These are phyloP conservation scores for Phytophthora europaea DNA, from an alignment of 352 stramenopile species.

Conservation along the genomic window DNA sequence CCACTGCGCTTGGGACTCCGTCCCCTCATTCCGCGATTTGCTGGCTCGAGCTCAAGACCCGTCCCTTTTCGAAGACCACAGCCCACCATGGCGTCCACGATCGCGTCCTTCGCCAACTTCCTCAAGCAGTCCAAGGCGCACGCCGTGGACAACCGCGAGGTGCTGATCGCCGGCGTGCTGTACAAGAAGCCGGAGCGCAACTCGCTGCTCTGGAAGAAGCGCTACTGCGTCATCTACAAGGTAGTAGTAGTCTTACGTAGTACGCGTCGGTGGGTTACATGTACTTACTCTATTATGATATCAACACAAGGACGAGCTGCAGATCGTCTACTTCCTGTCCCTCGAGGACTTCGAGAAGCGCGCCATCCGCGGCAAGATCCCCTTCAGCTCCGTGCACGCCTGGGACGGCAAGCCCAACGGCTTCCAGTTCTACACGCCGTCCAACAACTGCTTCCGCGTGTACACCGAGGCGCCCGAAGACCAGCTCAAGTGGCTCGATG, in stretches of 20 bases:
- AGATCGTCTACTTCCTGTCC: conserved; percentile 87
- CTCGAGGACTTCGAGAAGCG: conserved; percentile 79
- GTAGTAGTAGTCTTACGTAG: no score
- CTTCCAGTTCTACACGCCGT: conserved; percentile 90
- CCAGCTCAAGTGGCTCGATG: conserved; percentile 70
- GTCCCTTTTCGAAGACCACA: conserved; percentile 1
- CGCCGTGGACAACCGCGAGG: conserved; percentile 51
- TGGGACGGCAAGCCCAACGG: conserved; percentile 90
- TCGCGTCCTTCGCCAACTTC: conserved; percentile 67
- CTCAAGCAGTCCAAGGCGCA: conserved; percentile 59
- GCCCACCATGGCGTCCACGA: conserved; percentile 33
- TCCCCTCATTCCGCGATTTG: conserved; percentile 42
- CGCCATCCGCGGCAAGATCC: conserved; percentile 85
- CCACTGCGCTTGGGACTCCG: conserved; percentile 10
- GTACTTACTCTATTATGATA: no score
- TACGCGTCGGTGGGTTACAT: no score
- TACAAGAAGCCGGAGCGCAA: conserved; percentile 90
- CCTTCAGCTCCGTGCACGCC: conserved; percentile 81
- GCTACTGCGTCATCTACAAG: conserved; percentile 86
- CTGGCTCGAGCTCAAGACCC: conserved; percentile 15
- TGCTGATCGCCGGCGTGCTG: conserved; percentile 74
- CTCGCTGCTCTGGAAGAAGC: conserved; percentile 90
- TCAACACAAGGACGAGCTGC: no score
- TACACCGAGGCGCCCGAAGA: conserved; percentile 84
- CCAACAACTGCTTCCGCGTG: conserved; percentile 87